Evolutionary conservation across 2,329 filamentous ascomycete species (phyloP).

Genomic region (Penicillium sp.): DNA sequence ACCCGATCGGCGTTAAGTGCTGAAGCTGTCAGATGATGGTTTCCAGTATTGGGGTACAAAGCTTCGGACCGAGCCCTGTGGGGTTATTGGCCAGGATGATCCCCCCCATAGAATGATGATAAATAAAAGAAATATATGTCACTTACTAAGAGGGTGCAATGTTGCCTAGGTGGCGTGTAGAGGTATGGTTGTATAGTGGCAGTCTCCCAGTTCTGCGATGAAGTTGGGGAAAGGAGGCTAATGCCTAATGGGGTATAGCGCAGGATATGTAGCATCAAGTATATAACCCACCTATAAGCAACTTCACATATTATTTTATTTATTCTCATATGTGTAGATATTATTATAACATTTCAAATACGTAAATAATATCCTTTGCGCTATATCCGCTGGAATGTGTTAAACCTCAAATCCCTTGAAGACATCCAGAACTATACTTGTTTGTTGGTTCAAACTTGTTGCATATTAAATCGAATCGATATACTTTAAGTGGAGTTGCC

Average conservation of each 20-base stretch:
- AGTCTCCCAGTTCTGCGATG: not conserved
- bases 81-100: not conserved
- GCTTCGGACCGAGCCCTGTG: constrained; percentile 10
- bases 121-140: not conserved
- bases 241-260: constrained; percentile 3
- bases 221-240: constrained; percentile 12
- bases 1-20: constrained; percentile 21
- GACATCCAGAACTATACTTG: not conserved
- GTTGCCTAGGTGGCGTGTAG: not conserved
- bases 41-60: constrained; percentile 2
- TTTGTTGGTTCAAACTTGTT: not conserved
- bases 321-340: too few species aligned
- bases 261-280: not conserved
- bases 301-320: not conserved
- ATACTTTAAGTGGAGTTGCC: not conserved
- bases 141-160: not conserved
- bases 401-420: not conserved
- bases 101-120: not conserved
- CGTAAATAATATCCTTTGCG: not conserved
- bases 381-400: constrained; percentile 17
- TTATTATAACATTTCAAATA: too few species aligned
- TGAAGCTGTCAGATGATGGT: constrained; percentile 26
- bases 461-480: not conserved
- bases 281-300: not conserved
- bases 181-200: not conserved